phyloP scores from a whole-genome alignment of 352 stramenopile genomes.

The Thalassiosira ordinaria region DNA sequence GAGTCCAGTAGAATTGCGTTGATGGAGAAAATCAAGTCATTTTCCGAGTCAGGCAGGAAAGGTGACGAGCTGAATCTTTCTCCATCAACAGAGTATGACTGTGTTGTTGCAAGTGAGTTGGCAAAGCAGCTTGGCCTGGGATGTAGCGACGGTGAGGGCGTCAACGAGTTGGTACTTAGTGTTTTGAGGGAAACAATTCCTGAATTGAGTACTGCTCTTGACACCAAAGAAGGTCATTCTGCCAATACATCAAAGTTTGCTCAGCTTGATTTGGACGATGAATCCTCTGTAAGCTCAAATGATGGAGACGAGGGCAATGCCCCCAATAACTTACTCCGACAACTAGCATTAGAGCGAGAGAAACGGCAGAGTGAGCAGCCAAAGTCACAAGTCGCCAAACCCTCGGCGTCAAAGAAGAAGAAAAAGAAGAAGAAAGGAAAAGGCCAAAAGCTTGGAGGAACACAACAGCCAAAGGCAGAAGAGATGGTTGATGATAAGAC shows the following conservation, averaged over 20 bases:
- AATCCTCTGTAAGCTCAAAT: slow-evolving; percentile 22
- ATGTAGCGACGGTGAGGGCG: slow-evolving; percentile 47
- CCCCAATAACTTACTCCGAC: slow-evolving; percentile 54
- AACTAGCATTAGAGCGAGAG: slow-evolving; percentile 70
- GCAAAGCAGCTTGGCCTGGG: slow-evolving; percentile 65
- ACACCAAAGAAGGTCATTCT: slow-evolving; percentile 5
- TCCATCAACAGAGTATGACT: slow-evolving; percentile 44
- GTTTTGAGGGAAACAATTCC: slow-evolving; percentile 16
- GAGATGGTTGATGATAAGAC: slow-evolving; percentile 33
- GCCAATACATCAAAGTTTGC: slow-evolving; percentile 51
- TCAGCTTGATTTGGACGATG: slow-evolving; percentile 57
- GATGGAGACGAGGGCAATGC: slow-evolving; percentile 36
- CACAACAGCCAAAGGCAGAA: slow-evolving; percentile 21
- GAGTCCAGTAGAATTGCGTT: slow-evolving; percentile 48
- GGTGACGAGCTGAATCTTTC: slow-evolving; percentile 61
- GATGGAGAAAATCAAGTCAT: slow-evolving; percentile 63
- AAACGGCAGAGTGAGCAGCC: slow-evolving; percentile 45
- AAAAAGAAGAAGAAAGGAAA: slow-evolving; percentile 68
- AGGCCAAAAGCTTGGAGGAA: slow-evolving; percentile 65
- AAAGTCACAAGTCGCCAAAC: slow-evolving; percentile 10
- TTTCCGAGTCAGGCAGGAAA: slow-evolving; percentile 55
- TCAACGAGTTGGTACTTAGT: slow-evolving; percentile 13
- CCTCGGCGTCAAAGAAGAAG: slow-evolving; percentile 25
- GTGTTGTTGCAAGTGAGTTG: slow-evolving; percentile 65
- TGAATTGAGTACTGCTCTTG: background rate